These are phyloP conservation scores for Sporothrix mexicana DNA, from an alignment of 2,329 filamentous ascomycete species.

Conservation along the genomic window DNA sequence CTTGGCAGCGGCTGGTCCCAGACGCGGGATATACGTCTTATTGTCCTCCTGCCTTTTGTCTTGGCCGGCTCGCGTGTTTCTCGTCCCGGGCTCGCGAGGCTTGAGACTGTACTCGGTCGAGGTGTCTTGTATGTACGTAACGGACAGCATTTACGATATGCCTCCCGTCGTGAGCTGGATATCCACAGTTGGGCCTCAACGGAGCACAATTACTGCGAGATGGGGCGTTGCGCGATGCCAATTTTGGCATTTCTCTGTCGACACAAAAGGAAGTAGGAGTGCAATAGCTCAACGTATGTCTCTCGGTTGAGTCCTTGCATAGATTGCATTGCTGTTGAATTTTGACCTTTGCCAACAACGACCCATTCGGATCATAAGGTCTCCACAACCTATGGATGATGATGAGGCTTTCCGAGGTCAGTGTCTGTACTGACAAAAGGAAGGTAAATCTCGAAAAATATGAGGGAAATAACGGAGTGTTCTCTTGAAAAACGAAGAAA, in stretches of 20 bases:
- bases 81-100: neutral
- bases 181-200: too few species aligned
- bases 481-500: too few species aligned
- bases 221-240: neutral
- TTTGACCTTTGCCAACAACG: neutral
- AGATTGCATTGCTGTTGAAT: neutral
- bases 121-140: too few species aligned
- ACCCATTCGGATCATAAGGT: neutral
- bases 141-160: too few species aligned
- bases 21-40: neutral
- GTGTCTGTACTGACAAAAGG: neutral
- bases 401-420: neutral
- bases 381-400: neutral
- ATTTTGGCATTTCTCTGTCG: neutral
- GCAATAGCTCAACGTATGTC: conserved; percentile 1
- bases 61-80: neutral
- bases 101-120: conserved; percentile 13
- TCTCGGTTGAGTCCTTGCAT: conserved; percentile 7
- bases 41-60: neutral
- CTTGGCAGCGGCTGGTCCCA: conserved; percentile 5
- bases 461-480: too few species aligned
- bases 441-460: neutral
- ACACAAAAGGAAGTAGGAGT: too few species aligned
- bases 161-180: too few species aligned
- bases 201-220: neutral